Evolutionary conservation across 169 alveolate genomes (phyloP), one percentile per base, ranked within the genome.

Genomic region (Babesia divergens): DNA sequence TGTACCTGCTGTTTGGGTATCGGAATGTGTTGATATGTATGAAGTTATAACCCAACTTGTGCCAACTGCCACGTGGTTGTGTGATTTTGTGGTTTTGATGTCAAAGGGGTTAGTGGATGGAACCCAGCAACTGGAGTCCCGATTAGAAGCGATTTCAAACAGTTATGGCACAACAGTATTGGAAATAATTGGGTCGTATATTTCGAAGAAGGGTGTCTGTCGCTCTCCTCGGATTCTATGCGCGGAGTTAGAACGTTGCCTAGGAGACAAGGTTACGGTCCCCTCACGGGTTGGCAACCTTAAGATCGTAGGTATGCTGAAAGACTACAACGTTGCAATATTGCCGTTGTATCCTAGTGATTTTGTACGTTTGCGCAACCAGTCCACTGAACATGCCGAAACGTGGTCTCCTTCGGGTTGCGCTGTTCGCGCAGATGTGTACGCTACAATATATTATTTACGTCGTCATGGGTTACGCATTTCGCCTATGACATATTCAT

Each of bases 361-460:
- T 22, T 50, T 68, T n/a, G 34, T 70, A 32, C 8, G 43, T 40
- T 53, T 49, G 62, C 72, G 47, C 1, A 54, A 31, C 3, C 43
- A 32, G 13, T 42, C 34, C 40, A 8, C 38, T 24, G 47, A 24
- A 16, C 56, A 51, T 3, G 11, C 29, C 22, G 69, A 59, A 54
- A 20, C 46, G 34, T 72, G 84, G 84, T 20, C 68, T 18, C 84
- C 84, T 16, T 77, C 53, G 16, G 43, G 54, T 28, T 53, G 43
- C 28, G 79, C 28, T 22, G 77, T 62, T 11, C 51, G 65, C 38
- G 38, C 58, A 16, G 47, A 47, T 29, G 55, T 53, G 22, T 53
- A 60, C 32, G 37, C 70, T 13, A 44, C 51, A 11, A 40, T 74
- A 51, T 53, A 65, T 7, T 62, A 55, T 52, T 20, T 74, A 8